A percentile compares a stretch with the other conserved stretches of the same genome.
Conservation (phyloP, 129 eudicot species). For the Ambrosia trifida region DNA sequence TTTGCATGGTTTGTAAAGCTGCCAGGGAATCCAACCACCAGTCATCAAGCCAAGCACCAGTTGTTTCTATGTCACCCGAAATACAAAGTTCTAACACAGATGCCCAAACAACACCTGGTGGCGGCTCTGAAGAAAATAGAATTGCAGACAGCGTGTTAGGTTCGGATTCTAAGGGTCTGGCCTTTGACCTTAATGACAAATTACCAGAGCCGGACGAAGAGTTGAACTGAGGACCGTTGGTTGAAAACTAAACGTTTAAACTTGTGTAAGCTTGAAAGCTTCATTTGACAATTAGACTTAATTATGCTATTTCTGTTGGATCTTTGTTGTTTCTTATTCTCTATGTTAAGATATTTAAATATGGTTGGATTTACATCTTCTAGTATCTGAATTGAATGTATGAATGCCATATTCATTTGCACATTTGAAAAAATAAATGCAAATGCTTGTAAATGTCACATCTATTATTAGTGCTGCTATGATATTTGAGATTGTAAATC, state of each 20-base stretch:
- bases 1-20: neutral
- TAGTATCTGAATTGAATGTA: neutral
- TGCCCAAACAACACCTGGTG: neutral
- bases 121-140: neutral
- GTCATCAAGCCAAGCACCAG: neutral
- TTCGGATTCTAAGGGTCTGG: neutral
- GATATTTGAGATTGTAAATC: too few species aligned
- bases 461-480: too few species aligned
- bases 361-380: neutral
- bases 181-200: neutral
- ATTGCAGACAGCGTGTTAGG: neutral
- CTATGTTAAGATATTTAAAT: neutral
- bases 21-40: conserved; percentile 13
- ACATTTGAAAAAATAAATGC: neutral
- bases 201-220: neutral
- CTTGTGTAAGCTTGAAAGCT: neutral
- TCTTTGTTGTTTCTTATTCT: neutral
- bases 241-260: neutral
- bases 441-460: too few species aligned
- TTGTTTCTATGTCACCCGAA: neutral
- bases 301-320: neutral
- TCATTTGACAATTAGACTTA: neutral
- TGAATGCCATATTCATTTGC: neutral
- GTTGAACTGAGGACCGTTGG: neutral
- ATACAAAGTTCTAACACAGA: neutral